Base-by-base conservation (phyloP, 257 asterid species). In the Leptodermis oblonga region DNA sequence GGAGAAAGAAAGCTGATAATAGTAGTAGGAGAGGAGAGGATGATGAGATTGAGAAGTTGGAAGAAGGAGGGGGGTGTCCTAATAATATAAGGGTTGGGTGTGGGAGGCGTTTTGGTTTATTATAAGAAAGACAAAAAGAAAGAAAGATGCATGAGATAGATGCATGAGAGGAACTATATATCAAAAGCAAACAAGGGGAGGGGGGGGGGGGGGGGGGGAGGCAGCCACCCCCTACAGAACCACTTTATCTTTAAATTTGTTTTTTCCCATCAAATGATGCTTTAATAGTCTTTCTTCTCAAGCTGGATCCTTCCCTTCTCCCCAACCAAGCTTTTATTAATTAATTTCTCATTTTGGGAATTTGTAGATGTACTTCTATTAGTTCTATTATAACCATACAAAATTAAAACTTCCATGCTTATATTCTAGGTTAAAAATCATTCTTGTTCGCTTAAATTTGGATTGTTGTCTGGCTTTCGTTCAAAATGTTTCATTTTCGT, bases 91-190 rank as follows among this genome's bases (percentile, higher is more conserved):
- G n/a, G n/a, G n/a, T n/a, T n/a, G n/a, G n/a, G n/a, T n/a, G n/a
- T n/a, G n/a, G n/a, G n/a, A 20, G 49, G 85, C 82, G 67, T 78
- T 75, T 81, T 82, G 80, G 83, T 82, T n/a, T n/a, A 52, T 52
- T 20, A 30, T 22, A 9, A 51, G 58, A 51, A 79, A 80, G 76
- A 87, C 88, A 89, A 85, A 84, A 85, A 89, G 86, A 77, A 77
- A 22, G 45, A 53, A 62, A 36, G 36, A n/a, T n/a, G n/a, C n/a
- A n/a, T n/a, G n/a, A n/a, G n/a, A n/a, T n/a, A n/a, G n/a, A n/a
- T n/a, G n/a, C n/a, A n/a, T n/a, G n/a, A n/a, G n/a, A n/a, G n/a
- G n/a, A n/a, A n/a, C n/a, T n/a, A n/a, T n/a, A n/a, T 70, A 73
- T 74, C 81, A 78, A 78, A 78, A 78, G 84, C 79, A 72, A 73